Conservation (phyloP, 768 basidiomycete genomes). For the Sutorius australiensis region DNA sequence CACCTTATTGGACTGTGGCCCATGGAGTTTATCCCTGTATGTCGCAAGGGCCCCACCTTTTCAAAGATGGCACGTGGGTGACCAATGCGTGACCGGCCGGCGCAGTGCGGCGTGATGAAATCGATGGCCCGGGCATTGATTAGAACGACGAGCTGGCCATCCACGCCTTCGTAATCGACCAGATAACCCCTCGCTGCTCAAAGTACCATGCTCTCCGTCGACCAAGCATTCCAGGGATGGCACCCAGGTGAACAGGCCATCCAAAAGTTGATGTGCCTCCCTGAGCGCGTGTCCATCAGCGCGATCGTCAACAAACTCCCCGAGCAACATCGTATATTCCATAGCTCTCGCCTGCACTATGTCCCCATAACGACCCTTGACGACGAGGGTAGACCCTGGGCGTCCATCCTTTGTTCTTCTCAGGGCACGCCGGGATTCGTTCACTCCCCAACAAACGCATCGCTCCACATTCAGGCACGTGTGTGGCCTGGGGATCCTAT, state of each 20-base stretch:
- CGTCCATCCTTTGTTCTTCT: conserved; percentile 29
- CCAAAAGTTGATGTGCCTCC: conserved; percentile 24
- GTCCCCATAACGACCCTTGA: conserved; percentile 33
- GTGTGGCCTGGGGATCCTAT: conserved; percentile 53
- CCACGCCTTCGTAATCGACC: too few species aligned
- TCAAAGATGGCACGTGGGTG: not conserved
- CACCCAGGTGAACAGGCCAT: conserved; percentile 35
- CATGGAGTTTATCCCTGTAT: not conserved
- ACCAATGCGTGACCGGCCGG: not conserved
- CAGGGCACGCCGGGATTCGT: conserved; percentile 29
- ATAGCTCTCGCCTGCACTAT: conserved; percentile 28
- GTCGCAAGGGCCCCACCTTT: not conserved
- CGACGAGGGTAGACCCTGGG: conserved; percentile 31
- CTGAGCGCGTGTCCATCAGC: conserved; percentile 21
- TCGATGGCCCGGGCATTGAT: not conserved
- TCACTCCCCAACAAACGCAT: conserved; percentile 19
- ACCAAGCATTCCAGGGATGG: conserved; percentile 38
- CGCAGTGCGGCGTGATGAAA: not conserved
- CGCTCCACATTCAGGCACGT: conserved; percentile 19
- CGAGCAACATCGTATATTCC: conserved; percentile 33
- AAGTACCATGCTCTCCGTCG: conserved; percentile 5
- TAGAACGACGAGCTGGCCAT: not conserved
- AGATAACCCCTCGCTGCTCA: not conserved
- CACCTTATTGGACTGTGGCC: not conserved
- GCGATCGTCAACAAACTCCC: conserved; percentile 25